These are phyloP conservation scores for Apiospora aurea DNA, from an alignment of 2,329 filamentous ascomycete species.

Conservation along the genomic window DNA sequence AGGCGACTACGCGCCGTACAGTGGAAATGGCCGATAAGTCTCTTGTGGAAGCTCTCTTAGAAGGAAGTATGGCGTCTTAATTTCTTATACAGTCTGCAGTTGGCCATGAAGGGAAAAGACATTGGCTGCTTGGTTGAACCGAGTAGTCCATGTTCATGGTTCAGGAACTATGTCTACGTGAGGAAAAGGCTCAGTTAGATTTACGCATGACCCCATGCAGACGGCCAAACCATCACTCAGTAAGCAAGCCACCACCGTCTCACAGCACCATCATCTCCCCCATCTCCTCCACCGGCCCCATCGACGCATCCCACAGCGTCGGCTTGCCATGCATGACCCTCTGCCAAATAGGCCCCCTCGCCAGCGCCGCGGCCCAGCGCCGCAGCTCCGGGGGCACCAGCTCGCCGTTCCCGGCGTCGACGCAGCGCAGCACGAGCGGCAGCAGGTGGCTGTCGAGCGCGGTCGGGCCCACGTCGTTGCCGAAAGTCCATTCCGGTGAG, in stretches of 20 bases:
- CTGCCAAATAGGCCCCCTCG: conserved; percentile 26
- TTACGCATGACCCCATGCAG: neutral
- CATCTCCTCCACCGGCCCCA: conserved; percentile 29
- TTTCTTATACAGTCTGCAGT: too few relatives aligned
- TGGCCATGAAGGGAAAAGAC: too few relatives aligned
- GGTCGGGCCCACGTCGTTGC: conserved; percentile 24
- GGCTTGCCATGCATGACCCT: conserved; percentile 29
- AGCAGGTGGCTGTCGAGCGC: conserved; percentile 29
- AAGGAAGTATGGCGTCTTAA: too few relatives aligned
- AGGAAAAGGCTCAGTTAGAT: neutral
- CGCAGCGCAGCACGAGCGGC: conserved; percentile 28
- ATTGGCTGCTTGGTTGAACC: too few relatives aligned
- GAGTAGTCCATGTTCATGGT: neutral
- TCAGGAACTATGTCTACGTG: neutral
- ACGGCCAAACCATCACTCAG: neutral
- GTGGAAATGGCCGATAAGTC: too few relatives aligned
- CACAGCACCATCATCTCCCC: conserved; percentile 27
- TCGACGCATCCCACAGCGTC: conserved; percentile 29
- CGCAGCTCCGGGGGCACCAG: conserved; percentile 29
- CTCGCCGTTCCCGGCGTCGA: conserved; percentile 30
- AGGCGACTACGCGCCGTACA: too few relatives aligned
- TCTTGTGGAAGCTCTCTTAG: too few relatives aligned
- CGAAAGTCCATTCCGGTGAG: conserved; percentile 26
- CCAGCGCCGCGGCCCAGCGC: conserved; percentile 25
- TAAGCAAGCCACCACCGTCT: neutral